phyloP scores from a whole-genome alignment of 129 eudicot species.

The Ambrosia artemisiifolia region DNA sequence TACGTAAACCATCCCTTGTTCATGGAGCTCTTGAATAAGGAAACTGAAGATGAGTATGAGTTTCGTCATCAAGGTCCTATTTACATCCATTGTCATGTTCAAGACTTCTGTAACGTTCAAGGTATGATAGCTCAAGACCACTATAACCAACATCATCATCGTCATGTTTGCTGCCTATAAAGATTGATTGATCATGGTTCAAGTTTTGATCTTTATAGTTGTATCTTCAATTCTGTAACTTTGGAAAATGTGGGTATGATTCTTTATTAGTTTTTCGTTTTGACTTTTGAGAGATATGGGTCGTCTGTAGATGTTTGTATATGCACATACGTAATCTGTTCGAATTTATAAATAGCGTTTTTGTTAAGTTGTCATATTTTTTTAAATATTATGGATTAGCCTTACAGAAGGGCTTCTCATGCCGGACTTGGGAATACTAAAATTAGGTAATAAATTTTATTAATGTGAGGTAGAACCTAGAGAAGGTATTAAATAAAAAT shows the following conservation, averaged over 20 bases:
- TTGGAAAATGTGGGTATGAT: neutral
- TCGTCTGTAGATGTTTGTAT: neutral
- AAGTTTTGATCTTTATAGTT: neutral
- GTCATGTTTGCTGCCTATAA: neutral
- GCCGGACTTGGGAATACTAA: too few relatives aligned
- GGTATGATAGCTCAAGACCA: conserved; percentile 46
- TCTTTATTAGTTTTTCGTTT: conserved; percentile 20
- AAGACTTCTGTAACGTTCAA: conserved; percentile 61
- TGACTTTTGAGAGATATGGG: too few relatives aligned
- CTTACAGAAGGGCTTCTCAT: neutral
- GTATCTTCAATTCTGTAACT: neutral
- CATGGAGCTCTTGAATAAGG: conserved; percentile 56
- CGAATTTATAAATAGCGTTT: neutral
- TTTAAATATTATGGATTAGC: neutral
- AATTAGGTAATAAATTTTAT: too few relatives aligned
- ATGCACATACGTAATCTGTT: too few relatives aligned
- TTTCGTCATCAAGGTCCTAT: conserved; percentile 72
- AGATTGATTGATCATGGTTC: neutral
- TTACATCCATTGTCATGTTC: conserved; percentile 74
- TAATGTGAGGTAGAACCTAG: neutral
- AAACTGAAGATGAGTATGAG: conserved; percentile 87
- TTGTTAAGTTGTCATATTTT: neutral
- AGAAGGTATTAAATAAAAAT: neutral
- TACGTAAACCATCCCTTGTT: conserved; percentile 85
- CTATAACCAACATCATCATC: conserved; percentile 25